These are phyloP conservation scores for Secale cereale DNA, from an alignment of 176 grass and related monocot genomes.

Conservation along the genomic window DNA sequence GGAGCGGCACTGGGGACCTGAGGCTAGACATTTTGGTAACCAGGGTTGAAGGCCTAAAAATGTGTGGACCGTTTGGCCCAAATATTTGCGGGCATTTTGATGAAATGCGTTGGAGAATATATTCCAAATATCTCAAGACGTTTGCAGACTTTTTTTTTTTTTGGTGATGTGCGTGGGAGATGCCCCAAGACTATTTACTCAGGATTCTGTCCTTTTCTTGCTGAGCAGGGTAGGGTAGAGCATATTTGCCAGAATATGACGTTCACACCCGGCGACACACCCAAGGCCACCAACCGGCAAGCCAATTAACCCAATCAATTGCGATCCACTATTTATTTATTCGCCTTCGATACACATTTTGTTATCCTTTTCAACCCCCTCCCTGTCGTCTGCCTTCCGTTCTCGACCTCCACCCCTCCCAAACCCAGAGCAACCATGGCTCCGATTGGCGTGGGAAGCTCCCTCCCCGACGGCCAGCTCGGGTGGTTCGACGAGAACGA, in stretches of 20 bases:
- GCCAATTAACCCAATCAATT: neutral
- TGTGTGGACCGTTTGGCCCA: too few relatives aligned
- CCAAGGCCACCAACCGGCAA: neutral
- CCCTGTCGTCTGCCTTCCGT: neutral
- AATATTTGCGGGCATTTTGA: too few relatives aligned
- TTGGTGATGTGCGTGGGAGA: too few relatives aligned
- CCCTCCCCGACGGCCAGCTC: constrained; percentile 68
- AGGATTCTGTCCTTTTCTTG: neutral
- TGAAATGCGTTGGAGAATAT: too few relatives aligned
- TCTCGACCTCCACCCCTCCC: neutral
- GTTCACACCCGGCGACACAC: constrained; percentile 23
- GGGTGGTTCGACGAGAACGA: constrained; percentile 76
- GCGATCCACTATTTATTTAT: neutral
- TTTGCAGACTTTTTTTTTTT: too few relatives aligned
- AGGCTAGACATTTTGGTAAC: too few relatives aligned
- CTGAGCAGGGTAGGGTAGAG: too few relatives aligned
- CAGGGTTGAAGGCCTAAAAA: too few relatives aligned
- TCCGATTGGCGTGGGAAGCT: constrained; percentile 67
- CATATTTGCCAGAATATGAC: neutral
- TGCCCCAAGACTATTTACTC: too few relatives aligned
- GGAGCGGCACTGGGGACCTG: too few relatives aligned
- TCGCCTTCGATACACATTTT: neutral
- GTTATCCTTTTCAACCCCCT: neutral
- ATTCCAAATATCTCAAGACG: too few relatives aligned
- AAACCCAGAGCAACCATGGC: constrained; percentile 43